A percentile compares a stretch with the other conserved stretches of the same genome.
Conservation (phyloP, 2,329 filamentous ascomycete genomes). For the Cladophialophora exuberans region DNA sequence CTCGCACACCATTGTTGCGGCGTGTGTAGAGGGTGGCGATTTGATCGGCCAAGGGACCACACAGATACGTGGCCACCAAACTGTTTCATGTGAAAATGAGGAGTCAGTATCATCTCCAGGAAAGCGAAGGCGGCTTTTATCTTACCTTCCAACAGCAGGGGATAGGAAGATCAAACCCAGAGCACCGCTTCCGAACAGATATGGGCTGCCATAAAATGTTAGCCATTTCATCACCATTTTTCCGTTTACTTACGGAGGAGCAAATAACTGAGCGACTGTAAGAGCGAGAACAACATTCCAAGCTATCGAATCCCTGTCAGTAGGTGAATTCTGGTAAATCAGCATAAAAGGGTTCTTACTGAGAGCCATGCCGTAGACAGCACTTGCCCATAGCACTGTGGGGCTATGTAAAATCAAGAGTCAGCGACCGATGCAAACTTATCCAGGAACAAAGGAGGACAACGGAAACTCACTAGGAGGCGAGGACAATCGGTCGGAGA, state of each 20-base stretch:
- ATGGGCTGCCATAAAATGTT: conserved; percentile 18
- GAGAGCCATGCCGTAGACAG: conserved; percentile 4
- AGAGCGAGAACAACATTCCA: conserved; percentile 11
- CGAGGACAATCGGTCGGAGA: too few species aligned
- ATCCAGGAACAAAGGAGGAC: too few species aligned
- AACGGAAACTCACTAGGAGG: too few species aligned
- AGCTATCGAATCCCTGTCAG: too few species aligned
- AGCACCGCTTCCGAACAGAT: conserved; percentile 39
- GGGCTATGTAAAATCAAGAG: conserved; percentile 7
- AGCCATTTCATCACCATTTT: neutral
- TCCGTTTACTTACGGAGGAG: conserved; percentile 5
- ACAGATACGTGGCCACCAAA: conserved; percentile 35
- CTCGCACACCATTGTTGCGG: conserved; percentile 58
- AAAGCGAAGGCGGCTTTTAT: too few species aligned
- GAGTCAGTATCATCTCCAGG: too few species aligned
- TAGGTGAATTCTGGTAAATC: too few species aligned
- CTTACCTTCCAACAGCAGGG: conserved; percentile 56
- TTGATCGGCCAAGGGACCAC: conserved; percentile 46
- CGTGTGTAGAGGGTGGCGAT: conserved; percentile 47
- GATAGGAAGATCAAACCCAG: conserved; percentile 57
- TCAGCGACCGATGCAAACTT: neutral
- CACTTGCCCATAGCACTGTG: conserved; percentile 9
- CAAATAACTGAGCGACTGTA: conserved; percentile 1
- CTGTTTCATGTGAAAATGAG: too few species aligned
- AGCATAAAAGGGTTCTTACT: too few species aligned